Percentiles rank a stretch among this genome's conserved stretches.
Evolutionary conservation across 306 rosid genomes (phyloP).

Genomic region (Fagus crenata): DNA sequence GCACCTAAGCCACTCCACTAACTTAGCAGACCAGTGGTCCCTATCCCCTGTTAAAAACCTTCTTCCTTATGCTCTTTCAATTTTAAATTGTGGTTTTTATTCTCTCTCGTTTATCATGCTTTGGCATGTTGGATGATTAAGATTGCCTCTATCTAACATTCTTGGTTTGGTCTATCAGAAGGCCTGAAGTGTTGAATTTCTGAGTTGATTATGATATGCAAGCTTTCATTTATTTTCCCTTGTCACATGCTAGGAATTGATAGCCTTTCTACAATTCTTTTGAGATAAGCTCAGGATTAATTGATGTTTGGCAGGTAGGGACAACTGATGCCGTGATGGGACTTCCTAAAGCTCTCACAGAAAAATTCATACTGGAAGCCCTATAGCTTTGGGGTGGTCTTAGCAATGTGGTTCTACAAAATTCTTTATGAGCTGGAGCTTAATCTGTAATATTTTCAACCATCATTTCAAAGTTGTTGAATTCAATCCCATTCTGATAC

Average conservation of each 20-base stretch:
- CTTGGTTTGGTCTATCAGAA: not conserved
- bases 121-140: not conserved
- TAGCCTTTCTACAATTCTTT: not conserved
- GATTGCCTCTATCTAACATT: conserved; percentile 4
- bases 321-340: conserved; percentile 89
- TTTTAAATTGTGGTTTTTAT: not conserved
- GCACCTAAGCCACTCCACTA: conserved; percentile 1
- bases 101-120: conserved; percentile 6
- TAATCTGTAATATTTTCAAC: not conserved
- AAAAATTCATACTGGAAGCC: conserved; percentile 69
- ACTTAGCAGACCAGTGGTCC: not conserved
- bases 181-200: not conserved
- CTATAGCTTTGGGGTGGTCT: conserved; percentile 35
- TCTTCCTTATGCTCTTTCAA: conserved; percentile 7
- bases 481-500: not conserved
- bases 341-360: conserved; percentile 77
- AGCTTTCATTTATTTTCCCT: not conserved
- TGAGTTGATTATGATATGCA: too few species aligned
- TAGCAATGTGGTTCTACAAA: not conserved
- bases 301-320: conserved; percentile 60
- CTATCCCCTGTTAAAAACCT: not conserved
- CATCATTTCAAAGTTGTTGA: not conserved
- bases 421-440: conserved; percentile 1
- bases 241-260: conserved; percentile 7
- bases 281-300: conserved; percentile 14